phyloP scores from a whole-genome alignment of 441 rosid species.

The Rhodomyrtus psidioides region DNA sequence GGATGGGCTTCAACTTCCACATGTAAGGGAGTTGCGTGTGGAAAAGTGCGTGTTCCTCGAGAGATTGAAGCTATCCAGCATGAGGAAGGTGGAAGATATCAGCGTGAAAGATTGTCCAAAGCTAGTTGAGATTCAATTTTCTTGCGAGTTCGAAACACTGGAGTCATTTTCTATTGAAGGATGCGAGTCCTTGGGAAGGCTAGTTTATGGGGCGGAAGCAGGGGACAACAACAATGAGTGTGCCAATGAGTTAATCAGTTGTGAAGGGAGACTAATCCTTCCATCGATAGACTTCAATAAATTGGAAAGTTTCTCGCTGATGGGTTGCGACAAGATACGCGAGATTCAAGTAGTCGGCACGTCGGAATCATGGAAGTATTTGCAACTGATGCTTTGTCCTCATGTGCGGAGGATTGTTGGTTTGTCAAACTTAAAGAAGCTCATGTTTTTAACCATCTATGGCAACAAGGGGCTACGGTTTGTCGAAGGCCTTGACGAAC shows the following conservation, averaged over 20 bases:
- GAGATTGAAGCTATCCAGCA: no score
- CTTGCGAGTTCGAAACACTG: no score
- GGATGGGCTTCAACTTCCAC: no score
- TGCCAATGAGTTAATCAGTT: neutral
- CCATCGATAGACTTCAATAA: neutral
- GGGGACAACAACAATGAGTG: neutral
- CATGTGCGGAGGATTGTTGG: neutral
- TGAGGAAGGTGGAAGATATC: no score
- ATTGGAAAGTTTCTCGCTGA: rapidly evolving
- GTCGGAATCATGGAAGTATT: neutral
- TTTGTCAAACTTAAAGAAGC: neutral
- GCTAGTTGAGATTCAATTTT: no score
- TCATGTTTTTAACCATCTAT: rapidly evolving
- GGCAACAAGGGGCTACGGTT: neutral
- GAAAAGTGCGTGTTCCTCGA: no score
- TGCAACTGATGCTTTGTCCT: rapidly evolving
- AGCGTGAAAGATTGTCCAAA: no score
- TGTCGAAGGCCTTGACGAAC: neutral
- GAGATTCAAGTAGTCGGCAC: neutral
- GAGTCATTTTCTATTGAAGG: no score
- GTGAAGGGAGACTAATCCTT: neutral
- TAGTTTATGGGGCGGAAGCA: neutral
- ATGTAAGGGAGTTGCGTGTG: no score
- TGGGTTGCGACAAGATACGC: neutral
- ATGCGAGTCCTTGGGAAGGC: neutral